Percentiles rank a stretch among this genome's conserved stretches.
These are phyloP conservation scores for Hypoxylon lienhwacheense DNA, from an alignment of 495 filamentous ascomycete species.

Conservation along the genomic window DNA sequence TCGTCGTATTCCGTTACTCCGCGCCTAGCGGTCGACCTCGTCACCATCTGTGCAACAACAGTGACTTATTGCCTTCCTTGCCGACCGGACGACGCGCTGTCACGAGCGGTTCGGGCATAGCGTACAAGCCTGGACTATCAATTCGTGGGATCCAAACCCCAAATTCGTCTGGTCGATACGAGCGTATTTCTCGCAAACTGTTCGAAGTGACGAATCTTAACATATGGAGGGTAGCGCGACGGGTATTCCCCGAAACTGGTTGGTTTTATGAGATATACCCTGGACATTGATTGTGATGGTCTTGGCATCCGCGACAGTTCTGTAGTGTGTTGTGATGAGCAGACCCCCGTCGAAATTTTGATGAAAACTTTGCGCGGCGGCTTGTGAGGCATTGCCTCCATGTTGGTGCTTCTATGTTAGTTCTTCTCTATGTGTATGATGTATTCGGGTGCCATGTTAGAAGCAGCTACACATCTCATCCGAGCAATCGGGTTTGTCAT, in stretches of 20 bases:
- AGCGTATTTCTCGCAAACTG: not conserved
- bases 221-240: not conserved
- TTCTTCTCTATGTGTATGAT: too few species aligned
- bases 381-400: too few species aligned
- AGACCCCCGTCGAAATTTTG: too few species aligned
- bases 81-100: not conserved
- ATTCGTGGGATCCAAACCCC: not conserved
- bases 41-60: not conserved
- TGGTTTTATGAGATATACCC: not conserved
- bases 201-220: not conserved
- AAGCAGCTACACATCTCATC: too few species aligned
- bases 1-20: not conserved
- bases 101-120: not conserved
- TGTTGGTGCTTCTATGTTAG: too few species aligned
- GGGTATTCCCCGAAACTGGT: not conserved
- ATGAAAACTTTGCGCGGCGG: too few species aligned
- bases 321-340: too few species aligned
- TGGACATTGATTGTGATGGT: not conserved
- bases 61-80: not conserved
- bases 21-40: not conserved
- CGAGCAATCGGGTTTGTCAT: too few species aligned
- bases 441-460: too few species aligned
- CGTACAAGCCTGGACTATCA: conserved; percentile 1
- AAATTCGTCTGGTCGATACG: not conserved
- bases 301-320: too few species aligned